Evolutionary conservation across 2,329 filamentous ascomycete genomes (phyloP).

Genomic region (Scytalidium lignicola): DNA sequence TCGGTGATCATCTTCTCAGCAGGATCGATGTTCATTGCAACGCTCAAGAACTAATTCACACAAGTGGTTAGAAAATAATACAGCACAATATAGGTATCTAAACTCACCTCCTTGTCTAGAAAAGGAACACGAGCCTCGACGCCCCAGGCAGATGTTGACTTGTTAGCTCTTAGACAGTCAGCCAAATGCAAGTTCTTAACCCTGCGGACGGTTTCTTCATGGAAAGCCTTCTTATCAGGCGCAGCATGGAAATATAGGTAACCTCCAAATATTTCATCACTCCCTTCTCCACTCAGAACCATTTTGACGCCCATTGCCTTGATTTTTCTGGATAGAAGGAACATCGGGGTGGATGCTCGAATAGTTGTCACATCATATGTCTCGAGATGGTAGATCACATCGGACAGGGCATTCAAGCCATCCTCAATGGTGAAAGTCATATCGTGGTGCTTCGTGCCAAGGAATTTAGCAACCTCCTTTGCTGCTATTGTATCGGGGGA

Average conservation of each 20-base stretch:
- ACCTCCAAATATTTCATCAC: constrained; percentile 96
- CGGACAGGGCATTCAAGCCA: constrained; percentile 90
- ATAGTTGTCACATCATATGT: constrained; percentile 98
- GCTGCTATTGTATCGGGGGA: constrained; percentile 91
- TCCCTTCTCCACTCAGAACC: constrained; percentile 95
- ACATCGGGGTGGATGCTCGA: constrained; percentile 97
- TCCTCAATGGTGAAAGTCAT: constrained; percentile 99
- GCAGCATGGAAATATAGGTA: constrained; percentile 98
- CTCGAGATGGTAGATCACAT: constrained; percentile 98
- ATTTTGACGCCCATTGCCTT: constrained; percentile 99
- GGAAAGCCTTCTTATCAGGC: constrained; percentile 86
- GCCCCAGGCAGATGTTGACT: constrained; percentile 97
- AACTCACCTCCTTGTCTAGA: constrained; percentile 76
- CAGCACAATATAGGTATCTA: neutral
- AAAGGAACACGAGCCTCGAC: constrained; percentile 97
- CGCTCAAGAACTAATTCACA: constrained; percentile 70
- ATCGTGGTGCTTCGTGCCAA: constrained; percentile 95
- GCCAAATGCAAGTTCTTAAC: constrained; percentile 95
- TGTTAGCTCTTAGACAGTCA: constrained; percentile 98
- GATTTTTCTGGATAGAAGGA: constrained; percentile 95
- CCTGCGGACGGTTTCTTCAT: constrained; percentile 87
- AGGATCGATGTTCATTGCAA: constrained; percentile 89
- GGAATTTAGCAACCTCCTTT: constrained; percentile 88
- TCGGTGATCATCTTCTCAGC: constrained; percentile 88
- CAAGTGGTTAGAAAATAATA: constrained; percentile 8